Evolutionary conservation across 2,329 filamentous ascomycete species (phyloP).

Genomic region (Colletotrichum sp.): DNA sequence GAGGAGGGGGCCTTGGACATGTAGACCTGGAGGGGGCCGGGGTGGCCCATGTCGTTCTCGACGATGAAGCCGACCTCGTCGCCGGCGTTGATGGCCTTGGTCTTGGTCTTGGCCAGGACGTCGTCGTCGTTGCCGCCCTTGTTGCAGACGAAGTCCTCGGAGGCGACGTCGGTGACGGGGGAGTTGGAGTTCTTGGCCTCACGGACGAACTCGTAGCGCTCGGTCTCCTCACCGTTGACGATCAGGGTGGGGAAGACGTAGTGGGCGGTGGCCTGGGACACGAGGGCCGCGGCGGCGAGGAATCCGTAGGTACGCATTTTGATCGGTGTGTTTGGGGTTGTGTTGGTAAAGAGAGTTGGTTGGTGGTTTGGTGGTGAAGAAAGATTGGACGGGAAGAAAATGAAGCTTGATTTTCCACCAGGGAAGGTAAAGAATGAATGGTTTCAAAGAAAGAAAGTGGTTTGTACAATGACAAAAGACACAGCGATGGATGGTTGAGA

Average conservation of each 20-base stretch:
- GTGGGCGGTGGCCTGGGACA: slow-evolving; percentile 21
- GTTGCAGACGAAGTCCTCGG: slow-evolving; percentile 43
- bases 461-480: slow-evolving; percentile 18
- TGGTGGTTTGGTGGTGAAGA: background rate
- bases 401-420: slow-evolving; percentile 13
- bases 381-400: slow-evolving; percentile 18
- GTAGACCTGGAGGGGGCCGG: slow-evolving; percentile 42
- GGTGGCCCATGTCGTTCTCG: slow-evolving; percentile 38
- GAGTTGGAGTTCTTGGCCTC: slow-evolving; percentile 34
- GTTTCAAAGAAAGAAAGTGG: slow-evolving; percentile 14
- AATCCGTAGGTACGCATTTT: slow-evolving; percentile 8
- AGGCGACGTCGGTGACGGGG: slow-evolving; percentile 42
- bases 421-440: slow-evolving; percentile 15
- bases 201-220: slow-evolving; percentile 24
- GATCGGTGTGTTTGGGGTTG: background rate
- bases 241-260: slow-evolving; percentile 25
- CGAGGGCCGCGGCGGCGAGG: slow-evolving; percentile 18
- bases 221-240: slow-evolving; percentile 23
- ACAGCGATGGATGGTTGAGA: slow-evolving; percentile 15
- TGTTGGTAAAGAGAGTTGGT: background rate
- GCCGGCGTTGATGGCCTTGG: slow-evolving; percentile 40
- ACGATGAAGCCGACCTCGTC: slow-evolving; percentile 47
- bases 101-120: slow-evolving; percentile 40
- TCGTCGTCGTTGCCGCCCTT: slow-evolving; percentile 38
- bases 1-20: slow-evolving; percentile 38